Percentiles rank a stretch among this genome's conserved stretches.
phyloP scores from a whole-genome alignment of 257 asterid genomes.

The Cordia subcordata region DNA sequence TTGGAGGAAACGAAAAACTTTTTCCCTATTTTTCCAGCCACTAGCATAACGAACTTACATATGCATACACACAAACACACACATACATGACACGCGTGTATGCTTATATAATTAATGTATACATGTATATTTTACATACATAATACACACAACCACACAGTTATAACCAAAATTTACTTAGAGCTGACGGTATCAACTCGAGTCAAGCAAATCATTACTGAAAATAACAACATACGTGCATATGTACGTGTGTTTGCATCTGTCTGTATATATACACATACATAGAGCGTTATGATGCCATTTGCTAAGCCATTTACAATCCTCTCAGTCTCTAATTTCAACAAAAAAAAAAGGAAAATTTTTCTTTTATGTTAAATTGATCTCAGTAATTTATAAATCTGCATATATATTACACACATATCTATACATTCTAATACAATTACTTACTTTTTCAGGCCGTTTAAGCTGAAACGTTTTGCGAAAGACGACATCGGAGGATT shows the following conservation, averaged over 20 bases:
- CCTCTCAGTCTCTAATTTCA: too few relatives aligned
- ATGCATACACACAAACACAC: too few relatives aligned
- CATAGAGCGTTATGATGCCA: too few relatives aligned
- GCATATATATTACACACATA: neutral
- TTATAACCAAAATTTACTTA: too few relatives aligned
- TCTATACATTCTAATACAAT: neutral
- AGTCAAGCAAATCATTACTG: neutral
- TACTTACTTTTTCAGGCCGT: constrained; percentile 47
- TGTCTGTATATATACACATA: neutral
- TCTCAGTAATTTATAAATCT: neutral
- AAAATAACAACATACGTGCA: neutral
- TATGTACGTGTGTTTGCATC: neutral
- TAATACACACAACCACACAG: neutral
- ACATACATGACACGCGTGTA: too few relatives aligned
- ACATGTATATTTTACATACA: too few relatives aligned
- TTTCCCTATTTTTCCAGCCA: too few relatives aligned
- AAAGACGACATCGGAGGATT: constrained; percentile 36
- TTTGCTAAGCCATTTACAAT: too few relatives aligned
- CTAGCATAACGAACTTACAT: too few relatives aligned
- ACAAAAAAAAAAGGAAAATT: too few relatives aligned
- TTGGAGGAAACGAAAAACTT: too few relatives aligned
- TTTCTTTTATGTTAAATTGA: neutral
- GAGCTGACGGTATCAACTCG: neutral
- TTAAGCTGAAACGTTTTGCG: constrained; percentile 39
- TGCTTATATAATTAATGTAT: too few relatives aligned